Evolutionary conservation across 2,329 filamentous ascomycete genomes (phyloP), one percentile per base, ranked within the genome.

Genomic region (Thermoascus crustaceus): DNA sequence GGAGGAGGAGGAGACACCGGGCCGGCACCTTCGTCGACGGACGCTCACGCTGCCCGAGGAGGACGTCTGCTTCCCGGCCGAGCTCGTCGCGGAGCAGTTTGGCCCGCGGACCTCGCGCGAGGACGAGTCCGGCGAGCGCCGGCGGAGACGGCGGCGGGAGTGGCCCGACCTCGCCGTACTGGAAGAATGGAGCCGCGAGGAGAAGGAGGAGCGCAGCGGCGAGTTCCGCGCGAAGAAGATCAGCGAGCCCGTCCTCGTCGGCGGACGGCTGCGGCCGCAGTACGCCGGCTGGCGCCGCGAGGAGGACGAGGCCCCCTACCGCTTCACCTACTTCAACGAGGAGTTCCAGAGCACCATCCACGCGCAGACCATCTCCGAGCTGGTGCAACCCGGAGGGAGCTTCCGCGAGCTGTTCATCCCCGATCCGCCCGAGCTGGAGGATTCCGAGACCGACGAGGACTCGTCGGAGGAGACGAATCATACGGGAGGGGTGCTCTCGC

Each of bases 311-410:
- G 78, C 82, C 0, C 91, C 91, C 0, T 96, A 93, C 58, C 77
- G 91, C 17, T 98, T 95, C 58, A 96, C 91, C 0, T 98, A 98
- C 60, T 98, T 98, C 71, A 96, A 96, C 59, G 91, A 96, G 56
- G 86, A 94, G 44, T 86, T 96, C 37, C 82, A 86, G 51, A 93
- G 85, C 58, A 98, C 91, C 0, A 93, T 98, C 42, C 91, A 98
- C 60, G 91, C 87, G 41, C 85, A 94, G 60, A 91, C 83, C 0
- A 94, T 98, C 38, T 94, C 87, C 2, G 91, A 95, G 57, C 73
- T 98, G 13, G 75, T 93, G 6, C 87, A 94, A 47, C 80, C 85
- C 0, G 91, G 86, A 4, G 75, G 80, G 41, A 83, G 76, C 27
- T 98, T 98, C 57, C 74, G 73, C 40, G 85, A 94, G 49, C 73